Evolutionary conservation across 2,329 filamentous ascomycete genomes (phyloP).

Genomic region (Aspergillus ochraceoroseus): DNA sequence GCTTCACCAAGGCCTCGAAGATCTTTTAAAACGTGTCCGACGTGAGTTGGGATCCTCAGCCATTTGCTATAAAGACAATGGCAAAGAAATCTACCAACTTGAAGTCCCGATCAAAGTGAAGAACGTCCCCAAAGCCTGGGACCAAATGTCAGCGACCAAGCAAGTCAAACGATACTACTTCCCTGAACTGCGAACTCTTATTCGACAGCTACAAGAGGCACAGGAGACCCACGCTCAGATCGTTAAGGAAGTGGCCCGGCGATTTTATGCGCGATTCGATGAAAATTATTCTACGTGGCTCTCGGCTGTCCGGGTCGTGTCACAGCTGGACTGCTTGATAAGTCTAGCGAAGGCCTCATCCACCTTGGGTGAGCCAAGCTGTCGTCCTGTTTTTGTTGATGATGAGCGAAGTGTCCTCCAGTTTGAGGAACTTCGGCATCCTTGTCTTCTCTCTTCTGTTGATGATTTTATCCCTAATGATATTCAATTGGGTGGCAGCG

Average conservation of each 20-base stretch:
- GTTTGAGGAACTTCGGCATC: slow-evolving; percentile 87
- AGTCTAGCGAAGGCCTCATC: slow-evolving; percentile 85
- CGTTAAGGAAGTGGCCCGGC: slow-evolving; percentile 73
- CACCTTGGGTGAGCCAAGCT: slow-evolving; percentile 78
- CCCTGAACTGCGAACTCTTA: slow-evolving; percentile 70
- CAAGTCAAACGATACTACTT: slow-evolving; percentile 94
- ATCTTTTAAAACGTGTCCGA: slow-evolving; percentile 66
- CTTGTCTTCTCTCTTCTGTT: slow-evolving; percentile 84
- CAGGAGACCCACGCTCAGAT: slow-evolving; percentile 92
- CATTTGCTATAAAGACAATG: slow-evolving; percentile 74
- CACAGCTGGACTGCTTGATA: slow-evolving; percentile 91
- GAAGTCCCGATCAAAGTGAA: slow-evolving; percentile 83
- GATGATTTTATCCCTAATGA: slow-evolving; percentile 97
- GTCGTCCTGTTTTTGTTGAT: slow-evolving; percentile 81
- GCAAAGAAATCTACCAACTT: slow-evolving; percentile 95
- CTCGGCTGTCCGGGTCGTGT: slow-evolving; percentile 79
- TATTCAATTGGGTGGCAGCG: slow-evolving; percentile 74
- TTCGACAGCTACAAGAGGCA: slow-evolving; percentile 84
- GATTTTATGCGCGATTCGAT: slow-evolving; percentile 86
- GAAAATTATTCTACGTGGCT: slow-evolving; percentile 81
- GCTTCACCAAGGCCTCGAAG: slow-evolving; percentile 67
- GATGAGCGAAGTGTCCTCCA: slow-evolving; percentile 81
- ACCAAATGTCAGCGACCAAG: slow-evolving; percentile 92
- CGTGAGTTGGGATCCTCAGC: slow-evolving; percentile 68
- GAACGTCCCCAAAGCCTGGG: slow-evolving; percentile 76